Evolutionary conservation across 164 flowering plant species (phyloP).

Genomic region (Brasenia schreberi): DNA sequence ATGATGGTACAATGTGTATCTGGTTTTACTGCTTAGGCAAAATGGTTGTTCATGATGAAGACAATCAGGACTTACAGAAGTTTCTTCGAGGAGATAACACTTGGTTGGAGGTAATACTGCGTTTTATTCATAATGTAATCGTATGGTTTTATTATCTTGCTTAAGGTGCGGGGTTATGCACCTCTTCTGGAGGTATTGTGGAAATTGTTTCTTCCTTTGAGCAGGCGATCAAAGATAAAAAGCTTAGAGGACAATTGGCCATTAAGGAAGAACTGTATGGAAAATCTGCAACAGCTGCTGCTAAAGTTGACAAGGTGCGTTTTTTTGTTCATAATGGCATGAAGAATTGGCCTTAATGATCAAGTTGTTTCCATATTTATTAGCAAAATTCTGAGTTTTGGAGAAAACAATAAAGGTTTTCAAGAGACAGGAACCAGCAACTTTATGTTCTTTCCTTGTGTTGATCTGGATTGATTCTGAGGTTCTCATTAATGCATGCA

Average conservation of each 20-base stretch:
- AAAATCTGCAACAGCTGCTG: constrained; percentile 76
- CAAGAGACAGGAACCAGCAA: too few relatives aligned
- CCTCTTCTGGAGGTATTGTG: not conserved
- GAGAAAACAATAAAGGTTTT: too few relatives aligned
- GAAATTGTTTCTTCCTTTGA: not conserved
- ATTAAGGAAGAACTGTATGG: constrained; percentile 58
- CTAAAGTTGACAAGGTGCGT: constrained; percentile 73
- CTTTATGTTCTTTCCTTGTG: too few relatives aligned
- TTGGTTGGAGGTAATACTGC: constrained; percentile 47
- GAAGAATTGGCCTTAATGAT: not conserved
- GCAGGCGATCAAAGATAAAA: constrained; percentile 70
- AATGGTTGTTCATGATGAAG: constrained; percentile 36
- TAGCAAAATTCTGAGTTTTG: too few relatives aligned
- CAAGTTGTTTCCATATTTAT: too few relatives aligned
- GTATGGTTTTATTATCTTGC: not conserved
- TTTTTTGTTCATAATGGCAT: not conserved
- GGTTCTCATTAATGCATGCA: too few relatives aligned
- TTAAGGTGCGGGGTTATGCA: not conserved
- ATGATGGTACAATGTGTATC: too few relatives aligned
- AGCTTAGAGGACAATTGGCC: constrained; percentile 68
- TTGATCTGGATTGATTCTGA: too few relatives aligned
- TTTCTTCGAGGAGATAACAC: constrained; percentile 74
- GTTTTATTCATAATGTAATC: not conserved
- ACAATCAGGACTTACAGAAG: constrained; percentile 45
- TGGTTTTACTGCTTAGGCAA: not conserved